These are phyloP conservation scores for Liquidambar formosana DNA, from an alignment of 164 flowering plant species.

Conservation along the genomic window DNA sequence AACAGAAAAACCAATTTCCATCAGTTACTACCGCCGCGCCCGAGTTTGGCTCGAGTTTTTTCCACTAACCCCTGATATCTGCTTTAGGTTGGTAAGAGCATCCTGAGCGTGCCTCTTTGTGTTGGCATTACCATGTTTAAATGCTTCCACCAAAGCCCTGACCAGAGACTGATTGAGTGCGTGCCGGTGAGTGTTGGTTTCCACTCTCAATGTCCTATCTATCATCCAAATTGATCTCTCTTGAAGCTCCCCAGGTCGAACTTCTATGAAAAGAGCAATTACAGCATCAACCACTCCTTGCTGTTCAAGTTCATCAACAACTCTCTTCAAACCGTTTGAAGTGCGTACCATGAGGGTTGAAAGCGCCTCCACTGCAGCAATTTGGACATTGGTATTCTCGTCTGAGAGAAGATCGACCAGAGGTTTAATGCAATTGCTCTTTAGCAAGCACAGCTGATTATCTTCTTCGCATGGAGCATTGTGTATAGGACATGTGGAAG, in stretches of 20 bases:
- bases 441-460: constrained; percentile 45
- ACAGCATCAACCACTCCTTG: constrained; percentile 32
- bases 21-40: constrained; percentile 11
- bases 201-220: constrained; percentile 49
- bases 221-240: constrained; percentile 52
- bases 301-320: constrained; percentile 44
- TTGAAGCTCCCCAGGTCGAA: constrained; percentile 52
- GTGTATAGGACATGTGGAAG: constrained; percentile 49
- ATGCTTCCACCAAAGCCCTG: constrained; percentile 57
- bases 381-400: constrained; percentile 43
- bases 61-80: constrained; percentile 52
- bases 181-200: constrained; percentile 26
- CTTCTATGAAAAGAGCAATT: constrained; percentile 40
- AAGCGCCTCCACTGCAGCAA: constrained; percentile 51
- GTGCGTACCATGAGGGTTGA: constrained; percentile 43
- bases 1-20: neutral
- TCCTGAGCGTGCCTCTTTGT: constrained; percentile 55
- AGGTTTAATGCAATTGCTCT: constrained; percentile 47
- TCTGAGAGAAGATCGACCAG: constrained; percentile 44
- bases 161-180: constrained; percentile 43
- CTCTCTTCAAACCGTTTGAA: constrained; percentile 25
- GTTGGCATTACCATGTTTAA: constrained; percentile 50
- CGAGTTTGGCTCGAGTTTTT: constrained; percentile 32
- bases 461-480: constrained; percentile 39
- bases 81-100: constrained; percentile 55